Evolutionary conservation across 345 rosid genomes (phyloP), one percentile per base, ranked within the genome.

Genomic region (Gossypium herbaceum): DNA sequence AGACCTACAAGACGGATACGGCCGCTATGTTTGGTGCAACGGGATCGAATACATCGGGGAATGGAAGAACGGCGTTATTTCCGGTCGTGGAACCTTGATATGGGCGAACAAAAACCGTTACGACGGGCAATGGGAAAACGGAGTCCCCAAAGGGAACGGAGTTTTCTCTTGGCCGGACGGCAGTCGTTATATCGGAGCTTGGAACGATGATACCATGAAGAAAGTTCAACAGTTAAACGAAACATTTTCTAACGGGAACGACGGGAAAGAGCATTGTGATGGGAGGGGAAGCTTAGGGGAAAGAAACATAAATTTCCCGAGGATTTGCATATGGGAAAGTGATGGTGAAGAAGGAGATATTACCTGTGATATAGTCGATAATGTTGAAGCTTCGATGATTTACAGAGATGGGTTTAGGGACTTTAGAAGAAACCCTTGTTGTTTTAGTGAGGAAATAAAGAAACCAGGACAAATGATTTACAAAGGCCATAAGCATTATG

Each of bases 301-400:
- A 68, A 85, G 79, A 77, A 90, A 74, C 34, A 68, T 83, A 69
- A 80, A 83, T 79, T 91, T 90, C 16, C 99, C 98, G 0, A 87
- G 98, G 83, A 93, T 95, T 34, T 95, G 99, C 59, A 93, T 95
- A 2, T 95, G 99, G 99, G 99, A 95, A 66, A 86, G 92, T 7
- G 99, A 95, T 68, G 99, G 99, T 0, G 99, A 95, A 66, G 99
- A 94, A 47, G 99, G 99, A 2, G 99, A 95, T 78, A 93, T 95
- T 19, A 93, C 99, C 19, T 93, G 98, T 74, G 98, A 93, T 68
- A 90, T 95, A 16, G 84, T 95, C 65, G 96, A 93, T 79, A 90
- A 86, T 82, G 89, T 90, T 64, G 86, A 84, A 74, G 93, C 97
- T 3, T 87, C 93, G 0, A 84, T 87, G 84, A 81, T 95, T 50